Evolutionary conservation across 192 early-diverging fungal genomes (phyloP).

Genomic region (Linnemannia elongata): DNA sequence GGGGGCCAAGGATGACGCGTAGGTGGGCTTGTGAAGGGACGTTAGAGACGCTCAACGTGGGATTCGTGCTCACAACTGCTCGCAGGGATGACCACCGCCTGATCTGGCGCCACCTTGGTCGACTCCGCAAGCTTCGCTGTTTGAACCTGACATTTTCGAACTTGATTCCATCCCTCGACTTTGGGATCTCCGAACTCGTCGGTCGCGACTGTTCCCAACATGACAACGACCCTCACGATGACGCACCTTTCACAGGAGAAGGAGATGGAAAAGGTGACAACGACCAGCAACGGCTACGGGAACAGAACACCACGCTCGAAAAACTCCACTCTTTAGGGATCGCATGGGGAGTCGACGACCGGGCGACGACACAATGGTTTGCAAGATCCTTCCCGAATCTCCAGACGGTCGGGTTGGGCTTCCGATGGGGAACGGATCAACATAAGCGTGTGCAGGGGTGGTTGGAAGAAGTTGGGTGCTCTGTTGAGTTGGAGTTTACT

Average conservation of each 20-base stretch:
- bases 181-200: not conserved
- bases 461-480: not conserved
- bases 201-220: not conserved
- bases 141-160: not conserved
- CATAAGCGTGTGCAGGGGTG: not conserved
- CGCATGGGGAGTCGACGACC: not conserved
- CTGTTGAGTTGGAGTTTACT: not conserved
- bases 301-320: not conserved
- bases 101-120: not conserved
- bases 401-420: not conserved
- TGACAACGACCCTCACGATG: not conserved
- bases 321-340: not conserved
- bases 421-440: not conserved
- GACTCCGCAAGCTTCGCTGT: not conserved
- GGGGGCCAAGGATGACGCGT: not conserved
- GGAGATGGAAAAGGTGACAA: not conserved
- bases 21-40: slow-evolving; percentile 7
- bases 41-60: not conserved
- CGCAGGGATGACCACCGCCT: not conserved
- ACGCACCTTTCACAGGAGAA: not conserved
- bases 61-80: not conserved
- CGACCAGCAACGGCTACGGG: not conserved
- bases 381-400: not conserved
- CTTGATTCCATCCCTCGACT: not conserved
- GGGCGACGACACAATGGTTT: not conserved